Evolutionary conservation across 352 stramenopile genomes (phyloP).

Genomic region (Phytopythium sindhum): DNA sequence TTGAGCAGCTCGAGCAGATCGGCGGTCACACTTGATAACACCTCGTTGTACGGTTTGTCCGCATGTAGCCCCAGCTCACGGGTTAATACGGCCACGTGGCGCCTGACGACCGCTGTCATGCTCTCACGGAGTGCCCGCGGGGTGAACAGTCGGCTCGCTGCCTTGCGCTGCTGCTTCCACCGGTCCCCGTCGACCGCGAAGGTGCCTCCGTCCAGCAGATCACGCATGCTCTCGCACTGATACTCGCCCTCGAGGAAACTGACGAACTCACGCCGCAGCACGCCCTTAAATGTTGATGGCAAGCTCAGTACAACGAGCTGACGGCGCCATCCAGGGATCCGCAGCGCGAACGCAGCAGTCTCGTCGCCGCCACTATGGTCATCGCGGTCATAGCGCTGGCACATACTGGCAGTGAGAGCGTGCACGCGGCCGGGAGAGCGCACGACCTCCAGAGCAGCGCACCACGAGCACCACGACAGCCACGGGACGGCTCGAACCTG

Average conservation of each 20-base stretch:
- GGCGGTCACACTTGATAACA: constrained; percentile 1
- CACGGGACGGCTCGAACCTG: neutral
- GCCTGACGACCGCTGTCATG: constrained; percentile 33
- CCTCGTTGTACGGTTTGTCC: neutral
- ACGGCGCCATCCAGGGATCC: neutral
- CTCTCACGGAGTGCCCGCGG: constrained; percentile 25
- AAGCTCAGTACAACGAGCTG: neutral
- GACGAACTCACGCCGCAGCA: constrained; percentile 33
- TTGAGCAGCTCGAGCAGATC: constrained; percentile 39
- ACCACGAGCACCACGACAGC: neutral
- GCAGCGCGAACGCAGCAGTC: neutral
- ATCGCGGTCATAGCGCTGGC: neutral
- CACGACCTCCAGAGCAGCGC: neutral
- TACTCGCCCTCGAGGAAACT: constrained; percentile 36
- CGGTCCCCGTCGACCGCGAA: constrained; percentile 33
- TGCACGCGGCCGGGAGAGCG: neutral
- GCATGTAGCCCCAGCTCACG: constrained; percentile 17
- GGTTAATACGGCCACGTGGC: constrained; percentile 15
- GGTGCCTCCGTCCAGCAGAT: constrained; percentile 37
- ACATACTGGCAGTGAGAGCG: neutral
- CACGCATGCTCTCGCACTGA: constrained; percentile 22
- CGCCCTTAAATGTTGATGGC: constrained; percentile 19
- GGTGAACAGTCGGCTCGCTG: constrained; percentile 45
- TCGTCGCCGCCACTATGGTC: neutral
- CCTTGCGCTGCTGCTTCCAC: constrained; percentile 51